Percentiles rank a stretch among this genome's conserved stretches.
Conservation (phyloP, 306 rosid genomes). For the Cucurbita moschata region DNA sequence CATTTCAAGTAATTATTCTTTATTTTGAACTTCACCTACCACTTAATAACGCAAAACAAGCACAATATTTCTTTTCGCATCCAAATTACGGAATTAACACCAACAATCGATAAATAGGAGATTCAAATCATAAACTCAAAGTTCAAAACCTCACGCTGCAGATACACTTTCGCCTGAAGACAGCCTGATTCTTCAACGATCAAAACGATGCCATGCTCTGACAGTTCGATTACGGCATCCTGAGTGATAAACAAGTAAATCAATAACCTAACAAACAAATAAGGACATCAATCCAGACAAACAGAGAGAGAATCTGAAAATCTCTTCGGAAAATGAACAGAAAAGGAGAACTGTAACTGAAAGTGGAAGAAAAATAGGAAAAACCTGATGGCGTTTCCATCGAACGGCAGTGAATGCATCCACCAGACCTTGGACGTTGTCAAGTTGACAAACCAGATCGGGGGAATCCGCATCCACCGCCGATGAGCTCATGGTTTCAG, state of each 20-base stretch:
- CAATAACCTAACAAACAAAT: not conserved
- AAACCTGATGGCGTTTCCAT: constrained; percentile 88
- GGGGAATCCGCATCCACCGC: constrained; percentile 40
- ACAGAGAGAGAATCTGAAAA: not conserved
- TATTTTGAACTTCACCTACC: not conserved
- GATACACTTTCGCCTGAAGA: constrained; percentile 90
- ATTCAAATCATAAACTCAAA: not conserved
- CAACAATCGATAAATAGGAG: not conserved
- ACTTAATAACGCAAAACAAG: not conserved
- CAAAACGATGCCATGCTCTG: constrained; percentile 80
- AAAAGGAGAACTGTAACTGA: not conserved
- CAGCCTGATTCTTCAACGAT: constrained; percentile 78
- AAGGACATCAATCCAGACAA: not conserved
- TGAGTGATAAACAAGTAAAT: constrained; percentile 3
- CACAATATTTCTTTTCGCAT: not conserved
- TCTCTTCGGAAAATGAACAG: not conserved
- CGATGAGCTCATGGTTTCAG: constrained; percentile 26
- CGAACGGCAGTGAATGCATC: constrained; percentile 76
- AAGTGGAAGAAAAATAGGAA: not conserved
- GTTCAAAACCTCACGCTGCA: constrained; percentile 63
- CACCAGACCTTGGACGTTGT: constrained; percentile 79
- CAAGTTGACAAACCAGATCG: constrained; percentile 61
- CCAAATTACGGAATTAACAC: not conserved
- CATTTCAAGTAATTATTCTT: not conserved
- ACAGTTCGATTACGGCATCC: constrained; percentile 73